Percentiles rank a stretch among this genome's conserved stretches.
Conservation (phyloP, 2,329 filamentous ascomycete species). For the Neonectria punicea region DNA sequence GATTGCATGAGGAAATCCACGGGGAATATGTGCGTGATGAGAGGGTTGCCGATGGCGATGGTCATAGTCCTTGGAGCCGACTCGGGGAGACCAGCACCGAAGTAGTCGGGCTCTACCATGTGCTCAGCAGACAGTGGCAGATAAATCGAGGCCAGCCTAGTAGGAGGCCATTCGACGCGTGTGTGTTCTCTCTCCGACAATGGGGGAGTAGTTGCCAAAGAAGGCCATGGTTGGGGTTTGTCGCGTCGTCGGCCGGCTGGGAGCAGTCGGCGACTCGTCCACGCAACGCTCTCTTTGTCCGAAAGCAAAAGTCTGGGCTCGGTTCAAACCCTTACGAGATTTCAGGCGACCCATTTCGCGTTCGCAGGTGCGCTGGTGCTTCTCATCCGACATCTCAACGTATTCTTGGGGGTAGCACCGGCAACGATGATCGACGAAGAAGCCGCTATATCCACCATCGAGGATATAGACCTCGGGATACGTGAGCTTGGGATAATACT, state of each 20-base stretch:
- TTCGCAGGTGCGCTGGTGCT: constrained; percentile 93
- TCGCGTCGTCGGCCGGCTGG: constrained; percentile 55
- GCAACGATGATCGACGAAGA: constrained; percentile 81
- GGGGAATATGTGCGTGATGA: constrained; percentile 30
- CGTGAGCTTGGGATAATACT: constrained; percentile 87
- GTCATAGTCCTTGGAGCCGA: constrained; percentile 38
- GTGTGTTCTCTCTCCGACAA: constrained; percentile 61
- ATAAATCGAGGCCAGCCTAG: constrained; percentile 50
- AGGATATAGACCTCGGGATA: constrained; percentile 98
- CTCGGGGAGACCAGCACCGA: constrained; percentile 43
- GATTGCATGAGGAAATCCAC: constrained; percentile 27
- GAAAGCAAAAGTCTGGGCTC: constrained; percentile 95
- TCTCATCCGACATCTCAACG: constrained; percentile 93
- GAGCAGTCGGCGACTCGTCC: constrained; percentile 69
- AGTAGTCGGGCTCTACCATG: constrained; percentile 36
- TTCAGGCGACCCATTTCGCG: constrained; percentile 94
- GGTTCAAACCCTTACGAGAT: constrained; percentile 84
- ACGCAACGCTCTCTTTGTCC: constrained; percentile 73
- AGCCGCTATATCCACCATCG: constrained; percentile 94
- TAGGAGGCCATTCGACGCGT: constrained; percentile 73
- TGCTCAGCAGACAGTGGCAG: constrained; percentile 43
- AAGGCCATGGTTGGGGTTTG: constrained; percentile 54
- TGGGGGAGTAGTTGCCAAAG: constrained; percentile 59
- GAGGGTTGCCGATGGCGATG: constrained; percentile 25
- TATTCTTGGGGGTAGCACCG: constrained; percentile 96